Conservation (phyloP, 768 basidiomycete species). For the Sarcomyxa edulis region DNA sequence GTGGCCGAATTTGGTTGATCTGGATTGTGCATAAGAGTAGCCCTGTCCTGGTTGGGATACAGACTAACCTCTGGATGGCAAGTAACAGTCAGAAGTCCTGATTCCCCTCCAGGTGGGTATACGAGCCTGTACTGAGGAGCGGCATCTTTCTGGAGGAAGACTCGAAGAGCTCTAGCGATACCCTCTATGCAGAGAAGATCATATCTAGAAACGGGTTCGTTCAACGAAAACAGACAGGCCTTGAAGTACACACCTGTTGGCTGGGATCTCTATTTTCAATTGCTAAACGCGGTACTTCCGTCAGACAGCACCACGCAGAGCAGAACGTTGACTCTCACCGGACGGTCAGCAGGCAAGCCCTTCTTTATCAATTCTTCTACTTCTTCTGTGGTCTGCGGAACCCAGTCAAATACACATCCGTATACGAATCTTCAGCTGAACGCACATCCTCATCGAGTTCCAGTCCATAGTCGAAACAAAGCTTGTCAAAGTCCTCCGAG, state of each 20-base stretch:
- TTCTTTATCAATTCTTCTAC: conserved; percentile 79
- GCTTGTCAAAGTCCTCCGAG: conserved; percentile 88
- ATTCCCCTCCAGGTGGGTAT: conserved; percentile 66
- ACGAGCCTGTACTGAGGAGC: conserved; percentile 71
- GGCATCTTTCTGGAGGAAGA: conserved; percentile 69
- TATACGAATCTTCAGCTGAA: conserved; percentile 8
- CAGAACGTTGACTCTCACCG: conserved; percentile 39
- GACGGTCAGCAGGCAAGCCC: conserved; percentile 79
- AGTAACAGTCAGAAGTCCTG: conserved; percentile 58
- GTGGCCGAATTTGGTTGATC: conserved; percentile 82
- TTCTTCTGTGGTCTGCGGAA: conserved; percentile 75
- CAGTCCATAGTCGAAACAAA: conserved; percentile 96
- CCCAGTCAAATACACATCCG: conserved; percentile 3
- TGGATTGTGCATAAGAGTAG: conserved; percentile 20
- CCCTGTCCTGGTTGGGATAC: neutral
- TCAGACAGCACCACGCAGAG: conserved; percentile 3
- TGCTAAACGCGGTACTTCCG: too few species aligned
- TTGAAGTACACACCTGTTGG: conserved; percentile 65
- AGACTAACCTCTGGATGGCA: conserved; percentile 66
- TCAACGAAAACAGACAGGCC: conserved; percentile 8
- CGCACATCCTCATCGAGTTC: conserved; percentile 97
- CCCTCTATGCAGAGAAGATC: conserved; percentile 98
- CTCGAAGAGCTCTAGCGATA: conserved; percentile 77
- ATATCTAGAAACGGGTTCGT: conserved; percentile 58
- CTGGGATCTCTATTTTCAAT: conserved; percentile 98